Conservation (phyloP, 2,329 filamentous ascomycete genomes). For the Setomelanomma holmii region DNA sequence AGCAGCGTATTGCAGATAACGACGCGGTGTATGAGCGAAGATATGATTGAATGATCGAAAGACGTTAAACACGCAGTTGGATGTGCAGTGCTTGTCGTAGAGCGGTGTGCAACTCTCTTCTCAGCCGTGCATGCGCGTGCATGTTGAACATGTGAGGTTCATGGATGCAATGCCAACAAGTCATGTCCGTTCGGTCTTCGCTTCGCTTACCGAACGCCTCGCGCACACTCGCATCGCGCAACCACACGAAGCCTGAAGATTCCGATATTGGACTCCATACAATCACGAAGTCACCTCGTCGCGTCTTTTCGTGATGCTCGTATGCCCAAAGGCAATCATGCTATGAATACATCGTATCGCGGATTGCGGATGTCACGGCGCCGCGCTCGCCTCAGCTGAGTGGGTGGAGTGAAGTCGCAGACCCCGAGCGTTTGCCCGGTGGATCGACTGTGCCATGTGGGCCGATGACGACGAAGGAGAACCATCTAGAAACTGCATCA, state of each 20-base stretch:
- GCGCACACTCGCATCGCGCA: too few species aligned
- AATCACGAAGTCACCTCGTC: neutral
- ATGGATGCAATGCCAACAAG: too few species aligned
- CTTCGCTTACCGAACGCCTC: too few species aligned
- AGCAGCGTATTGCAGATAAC: too few species aligned
- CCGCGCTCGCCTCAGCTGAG: slow-evolving; percentile 14
- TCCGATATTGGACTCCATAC: too few species aligned
- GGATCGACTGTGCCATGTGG: slow-evolving; percentile 1
- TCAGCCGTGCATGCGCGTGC: neutral
- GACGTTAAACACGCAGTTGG: too few species aligned
- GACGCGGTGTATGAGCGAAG: too few species aligned
- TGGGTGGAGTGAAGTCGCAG: neutral
- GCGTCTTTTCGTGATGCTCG: neutral
- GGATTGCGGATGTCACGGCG: neutral
- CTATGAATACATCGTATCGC: slow-evolving; percentile 8
- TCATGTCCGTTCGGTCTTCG: too few species aligned
- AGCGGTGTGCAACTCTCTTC: neutral
- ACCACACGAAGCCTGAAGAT: too few species aligned
- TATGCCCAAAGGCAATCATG: neutral
- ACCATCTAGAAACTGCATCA: slow-evolving; percentile 6
- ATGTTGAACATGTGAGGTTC: neutral
- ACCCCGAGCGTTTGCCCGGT: neutral
- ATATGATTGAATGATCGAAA: neutral
- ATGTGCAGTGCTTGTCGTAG: too few species aligned
- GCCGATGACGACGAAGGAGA: neutral